Base-by-base conservation (phyloP, 768 basidiomycete species). In the Lentinula lateritia region DNA sequence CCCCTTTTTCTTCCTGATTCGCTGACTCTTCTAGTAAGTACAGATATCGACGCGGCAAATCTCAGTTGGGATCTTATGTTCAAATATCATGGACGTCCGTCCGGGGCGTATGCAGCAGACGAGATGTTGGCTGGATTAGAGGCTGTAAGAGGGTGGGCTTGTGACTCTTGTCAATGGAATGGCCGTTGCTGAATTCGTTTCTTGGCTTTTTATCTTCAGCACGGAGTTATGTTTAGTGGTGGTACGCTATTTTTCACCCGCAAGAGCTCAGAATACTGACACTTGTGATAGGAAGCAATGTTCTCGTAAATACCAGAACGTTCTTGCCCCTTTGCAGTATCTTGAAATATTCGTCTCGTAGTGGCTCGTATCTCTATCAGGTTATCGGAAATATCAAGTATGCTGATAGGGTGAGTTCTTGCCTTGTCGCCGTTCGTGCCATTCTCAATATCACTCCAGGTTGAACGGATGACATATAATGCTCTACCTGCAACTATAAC, bases 61-160 rank as follows among this genome's bases (percentile, higher is more conserved):
- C 62, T 69, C 45, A 81, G 81, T 7, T 83, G 83, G 80, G 83
- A 86, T 62, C 61, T 83, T 48, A 66, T 84, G 32, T 84, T 84
- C 76, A 71, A 83, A 66, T 86, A 83, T 64, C 83, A 85, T 63
- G 83, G 84, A 7, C 73, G 82, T 1, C 82, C 83, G 0, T 81
- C 80, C 6, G 82, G 82, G 1, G 83, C 83, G 16, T 83, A 74
- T 64, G 81, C 80, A 10, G 83, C 83, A 1, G 83, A 85, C 61
- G 83, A 84, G 66, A 83, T 83, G 62, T 72, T 84, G 15, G 82
- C 83, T 6, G 82, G 83, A 16, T 69, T 80, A 3, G 80, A 80
- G 63, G 82, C 83, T 13, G 72, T 73, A 43, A 68, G 83, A 72
- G 83, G 82, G 82, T 83, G 64, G 43, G 38, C 23, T 52, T 16